Percentiles rank a stretch among this genome's conserved stretches.
These are phyloP conservation scores for Pyrenophora tritici-repentis DNA, from an alignment of 2,329 filamentous ascomycete species.

Conservation along the genomic window DNA sequence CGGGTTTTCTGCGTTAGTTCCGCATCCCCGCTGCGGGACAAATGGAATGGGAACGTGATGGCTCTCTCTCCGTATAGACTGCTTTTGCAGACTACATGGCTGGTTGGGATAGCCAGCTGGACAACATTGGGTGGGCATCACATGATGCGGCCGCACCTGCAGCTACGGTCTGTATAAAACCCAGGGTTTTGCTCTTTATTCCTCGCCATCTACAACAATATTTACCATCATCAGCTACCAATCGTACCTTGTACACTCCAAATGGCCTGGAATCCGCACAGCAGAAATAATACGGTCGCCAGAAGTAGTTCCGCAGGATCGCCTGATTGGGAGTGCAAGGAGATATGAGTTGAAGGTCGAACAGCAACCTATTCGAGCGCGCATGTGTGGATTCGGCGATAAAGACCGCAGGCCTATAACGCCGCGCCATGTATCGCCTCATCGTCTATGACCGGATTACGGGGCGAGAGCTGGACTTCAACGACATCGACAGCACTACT, in stretches of 20 bases:
- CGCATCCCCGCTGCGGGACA: not conserved
- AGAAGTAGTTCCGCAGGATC: not conserved
- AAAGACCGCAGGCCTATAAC: conserved; percentile 98
- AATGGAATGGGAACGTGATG: not conserved
- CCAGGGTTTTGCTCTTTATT: not conserved
- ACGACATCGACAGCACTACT: conserved; percentile 72
- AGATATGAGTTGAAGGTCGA: conserved; percentile 71
- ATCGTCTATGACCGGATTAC: conserved; percentile 76
- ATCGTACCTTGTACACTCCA: not conserved
- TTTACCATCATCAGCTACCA: not conserved
- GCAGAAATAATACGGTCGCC: not conserved
- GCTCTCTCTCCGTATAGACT: not conserved
- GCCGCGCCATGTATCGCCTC: conserved; percentile 87
- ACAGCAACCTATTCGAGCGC: conserved; percentile 89
- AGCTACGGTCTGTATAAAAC: conserved; percentile 2
- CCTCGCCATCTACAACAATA: not conserved
- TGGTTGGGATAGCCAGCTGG: too few species aligned
- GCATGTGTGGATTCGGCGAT: conserved; percentile 99
- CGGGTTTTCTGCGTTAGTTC: conserved; percentile 1
- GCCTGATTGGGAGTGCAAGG: not conserved
- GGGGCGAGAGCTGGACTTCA: conserved; percentile 80
- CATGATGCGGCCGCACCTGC: not conserved
- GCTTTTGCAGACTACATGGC: too few species aligned
- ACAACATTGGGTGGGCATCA: too few species aligned
- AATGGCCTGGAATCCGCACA: not conserved